Evolutionary conservation across 1,284 basidiomycete species (phyloP), one percentile per base, ranked within the genome.

Genomic region (Ustilago nuda): DNA sequence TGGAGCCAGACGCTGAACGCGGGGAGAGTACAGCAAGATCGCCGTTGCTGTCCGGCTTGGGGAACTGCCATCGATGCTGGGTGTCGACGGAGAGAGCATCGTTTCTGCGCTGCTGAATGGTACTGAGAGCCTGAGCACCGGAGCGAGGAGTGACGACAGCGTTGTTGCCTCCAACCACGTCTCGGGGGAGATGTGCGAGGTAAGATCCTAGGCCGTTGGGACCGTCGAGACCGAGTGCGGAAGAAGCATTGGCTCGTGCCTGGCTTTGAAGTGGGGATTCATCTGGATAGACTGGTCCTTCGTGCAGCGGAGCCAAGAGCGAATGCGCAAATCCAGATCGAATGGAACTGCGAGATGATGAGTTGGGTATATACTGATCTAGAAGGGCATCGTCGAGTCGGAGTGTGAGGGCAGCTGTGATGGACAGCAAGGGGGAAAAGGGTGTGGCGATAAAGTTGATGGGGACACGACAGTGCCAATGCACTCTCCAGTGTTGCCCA

Each of bases 261-360:
- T 68, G 61, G 17, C 71, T 77, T 39, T 77, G 71, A 5, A 66
- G 39, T 0, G 64, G 66, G 11, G 75, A 77, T 33, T 77, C 75
- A 45, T 77, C 71, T n/a, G 75, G 75, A 63, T 77, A 77, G 30
- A 77, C 61, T 5, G 75, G 71, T 19, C 75, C 75, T 53, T 77
- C 70, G 36, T 77, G 71, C 36, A 77, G 43, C 17, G 75, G 75
- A 8, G 75, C 33, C 17, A 77, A 58, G 9, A 77, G 67, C 11
- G 75, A 77, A 36, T 77, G 75, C 3, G 66, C 55, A 32, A 77
- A 77, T 1, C 73, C 73, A 19, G 67, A 64, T 4, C 68, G 64
- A 32, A 63, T 30, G 23, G 58, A 61, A 7, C 36, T 32, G 8
- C 41, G 46, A 11, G 65, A 51, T 9, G 61, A 17, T 3, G 55